Evolutionary conservation across 371 early-diverging fungal genomes (phyloP).

Genomic region (Saksenaea oblongispora): DNA sequence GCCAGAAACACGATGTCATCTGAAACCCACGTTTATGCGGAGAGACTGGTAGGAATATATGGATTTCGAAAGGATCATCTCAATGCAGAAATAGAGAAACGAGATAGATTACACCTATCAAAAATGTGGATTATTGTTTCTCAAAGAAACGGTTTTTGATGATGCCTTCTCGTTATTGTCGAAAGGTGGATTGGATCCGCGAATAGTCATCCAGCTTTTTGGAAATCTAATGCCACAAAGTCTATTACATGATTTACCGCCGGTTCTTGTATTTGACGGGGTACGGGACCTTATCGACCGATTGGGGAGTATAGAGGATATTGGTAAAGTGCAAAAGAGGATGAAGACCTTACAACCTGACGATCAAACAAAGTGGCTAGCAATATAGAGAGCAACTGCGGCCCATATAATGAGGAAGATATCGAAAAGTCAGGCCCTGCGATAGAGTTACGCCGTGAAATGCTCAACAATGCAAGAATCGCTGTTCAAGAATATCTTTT

Average conservation of each 20-base stretch:
- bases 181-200: constrained; percentile 70
- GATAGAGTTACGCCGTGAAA: constrained; percentile 39
- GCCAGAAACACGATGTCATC: constrained; percentile 44
- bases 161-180: constrained; percentile 64
- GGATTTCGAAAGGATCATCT: neutral
- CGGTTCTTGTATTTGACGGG: constrained; percentile 48
- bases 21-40: constrained; percentile 44
- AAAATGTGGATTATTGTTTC: constrained; percentile 66
- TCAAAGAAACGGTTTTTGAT: constrained; percentile 70
- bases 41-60: constrained; percentile 31
- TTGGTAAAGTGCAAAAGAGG: constrained; percentile 36
- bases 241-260: constrained; percentile 23
- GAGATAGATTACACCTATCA: constrained; percentile 66
- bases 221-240: constrained; percentile 45
- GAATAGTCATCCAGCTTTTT: constrained; percentile 60
- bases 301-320: constrained; percentile 52
- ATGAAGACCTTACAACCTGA: neutral
- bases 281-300: constrained; percentile 31
- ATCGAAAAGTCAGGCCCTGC: constrained; percentile 15
- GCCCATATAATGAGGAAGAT: constrained; percentile 28
- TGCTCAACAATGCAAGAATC: constrained; percentile 64
- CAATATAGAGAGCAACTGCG: constrained; percentile 27
- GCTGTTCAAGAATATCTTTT: constrained; percentile 50
- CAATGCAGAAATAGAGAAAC: constrained; percentile 21
- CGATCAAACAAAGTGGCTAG: constrained; percentile 12